Conservation (phyloP, 2,329 filamentous ascomycete genomes). For the Paecilomyces variotii region DNA sequence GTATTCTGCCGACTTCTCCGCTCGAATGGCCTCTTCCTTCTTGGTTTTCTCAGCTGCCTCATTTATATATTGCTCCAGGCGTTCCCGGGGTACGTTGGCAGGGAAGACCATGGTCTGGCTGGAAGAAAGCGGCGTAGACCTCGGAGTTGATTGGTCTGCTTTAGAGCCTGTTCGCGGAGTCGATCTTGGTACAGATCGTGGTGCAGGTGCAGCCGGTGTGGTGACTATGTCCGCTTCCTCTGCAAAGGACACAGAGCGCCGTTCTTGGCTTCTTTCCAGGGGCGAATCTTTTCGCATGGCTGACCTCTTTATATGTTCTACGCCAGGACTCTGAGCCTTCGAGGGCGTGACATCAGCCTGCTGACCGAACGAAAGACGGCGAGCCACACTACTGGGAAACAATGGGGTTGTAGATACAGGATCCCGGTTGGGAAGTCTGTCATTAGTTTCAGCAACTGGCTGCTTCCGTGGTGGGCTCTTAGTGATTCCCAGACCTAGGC, state of each 20-base stretch:
- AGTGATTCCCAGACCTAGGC: slow-evolving; percentile 21
- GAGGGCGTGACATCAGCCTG: slow-evolving; percentile 5
- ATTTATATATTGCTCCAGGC: slow-evolving; percentile 3
- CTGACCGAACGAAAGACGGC: slow-evolving; percentile 5
- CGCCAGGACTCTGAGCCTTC: slow-evolving; percentile 7
- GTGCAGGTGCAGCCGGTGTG: slow-evolving; percentile 4
- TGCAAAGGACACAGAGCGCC: slow-evolving; percentile 20
- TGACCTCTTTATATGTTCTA: slow-evolving; percentile 12
- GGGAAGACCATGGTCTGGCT: slow-evolving; percentile 8
- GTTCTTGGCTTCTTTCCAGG: slow-evolving; percentile 6
- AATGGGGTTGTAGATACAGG: slow-evolving; percentile 1
- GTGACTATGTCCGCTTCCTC: slow-evolving; percentile 11
- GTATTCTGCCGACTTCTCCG: slow-evolving; percentile 3
- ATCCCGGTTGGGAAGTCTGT: not conserved
- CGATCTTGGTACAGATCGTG: slow-evolving; percentile 3
- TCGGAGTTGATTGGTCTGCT: not conserved
- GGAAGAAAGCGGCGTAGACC: not conserved
- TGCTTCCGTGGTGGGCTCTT: slow-evolving; percentile 16
- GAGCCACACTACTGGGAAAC: slow-evolving; percentile 5
- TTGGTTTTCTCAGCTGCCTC: slow-evolving; percentile 9
- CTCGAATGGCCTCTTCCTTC: slow-evolving; percentile 2
- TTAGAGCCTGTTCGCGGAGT: slow-evolving; percentile 3
- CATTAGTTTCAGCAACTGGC: not conserved
- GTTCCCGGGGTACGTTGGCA: slow-evolving; percentile 5
- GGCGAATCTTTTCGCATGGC: slow-evolving; percentile 18